phyloP scores from a whole-genome alignment of 441 rosid genomes.

The Pelargonium citronellum region DNA sequence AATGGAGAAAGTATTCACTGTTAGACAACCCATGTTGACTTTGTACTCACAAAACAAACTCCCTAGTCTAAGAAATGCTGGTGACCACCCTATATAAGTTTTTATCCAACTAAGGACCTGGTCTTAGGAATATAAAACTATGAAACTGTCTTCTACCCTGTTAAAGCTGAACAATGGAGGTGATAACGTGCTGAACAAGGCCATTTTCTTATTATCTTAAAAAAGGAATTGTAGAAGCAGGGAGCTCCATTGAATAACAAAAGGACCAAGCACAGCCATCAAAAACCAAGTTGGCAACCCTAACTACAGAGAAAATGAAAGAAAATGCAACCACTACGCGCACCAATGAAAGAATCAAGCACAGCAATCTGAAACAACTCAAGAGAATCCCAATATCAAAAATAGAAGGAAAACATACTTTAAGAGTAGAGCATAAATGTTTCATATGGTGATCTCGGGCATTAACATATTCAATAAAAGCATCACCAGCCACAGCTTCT shows the following conservation, averaged over 20 bases:
- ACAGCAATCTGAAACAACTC: neutral
- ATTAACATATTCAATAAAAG: constrained; percentile 71
- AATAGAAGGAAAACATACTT: constrained; percentile 38
- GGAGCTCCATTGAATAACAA: neutral
- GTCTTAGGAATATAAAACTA: neutral
- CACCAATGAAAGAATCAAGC: neutral
- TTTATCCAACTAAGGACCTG: neutral
- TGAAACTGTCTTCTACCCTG: neutral
- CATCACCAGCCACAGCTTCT: constrained; percentile 96
- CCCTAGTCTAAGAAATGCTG: neutral
- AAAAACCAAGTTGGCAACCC: neutral
- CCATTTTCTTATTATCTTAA: neutral
- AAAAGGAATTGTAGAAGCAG: neutral
- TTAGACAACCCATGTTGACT: neutral
- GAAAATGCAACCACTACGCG: neutral
- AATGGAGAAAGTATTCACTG: neutral
- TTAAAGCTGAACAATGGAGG: neutral
- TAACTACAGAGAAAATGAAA: neutral
- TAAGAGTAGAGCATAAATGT: constrained; percentile 69
- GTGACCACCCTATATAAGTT: neutral
- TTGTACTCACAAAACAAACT: neutral
- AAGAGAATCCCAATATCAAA: neutral
- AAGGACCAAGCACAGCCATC: neutral
- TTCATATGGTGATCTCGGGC: constrained; percentile 68
- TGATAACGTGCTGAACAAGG: neutral